These are phyloP conservation scores for Phytophthora sp. DNA, from an alignment of 352 stramenopile genomes.

Conservation along the genomic window DNA sequence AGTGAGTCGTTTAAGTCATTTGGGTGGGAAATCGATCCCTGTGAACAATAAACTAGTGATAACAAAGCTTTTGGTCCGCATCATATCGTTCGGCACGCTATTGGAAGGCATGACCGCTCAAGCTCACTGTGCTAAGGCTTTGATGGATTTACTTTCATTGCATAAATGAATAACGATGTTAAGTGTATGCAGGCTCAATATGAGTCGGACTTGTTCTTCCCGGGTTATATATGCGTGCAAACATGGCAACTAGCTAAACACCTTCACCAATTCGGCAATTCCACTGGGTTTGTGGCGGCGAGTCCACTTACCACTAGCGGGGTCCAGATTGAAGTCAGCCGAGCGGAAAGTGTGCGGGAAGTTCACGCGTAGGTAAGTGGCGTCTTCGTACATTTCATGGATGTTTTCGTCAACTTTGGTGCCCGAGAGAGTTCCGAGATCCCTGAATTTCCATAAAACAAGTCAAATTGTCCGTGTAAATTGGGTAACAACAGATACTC, in stretches of 20 bases:
- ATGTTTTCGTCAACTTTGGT: conserved; percentile 46
- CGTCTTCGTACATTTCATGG: conserved; percentile 70
- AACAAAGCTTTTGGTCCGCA: conserved; percentile 16
- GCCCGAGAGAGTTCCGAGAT: conserved; percentile 38
- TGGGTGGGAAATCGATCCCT: conserved; percentile 13
- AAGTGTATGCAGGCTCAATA: too few species aligned
- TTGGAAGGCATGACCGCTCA: conserved; percentile 1
- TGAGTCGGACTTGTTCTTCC: too few species aligned
- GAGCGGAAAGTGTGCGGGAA: conserved; percentile 69
- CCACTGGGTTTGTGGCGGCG: conserved; percentile 34
- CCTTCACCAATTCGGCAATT: conserved; percentile 26
- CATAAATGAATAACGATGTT: neutral
- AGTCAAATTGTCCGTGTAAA: conserved; percentile 1
- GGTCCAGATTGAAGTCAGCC: conserved; percentile 59
- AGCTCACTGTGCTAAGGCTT: neutral
- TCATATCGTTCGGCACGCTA: neutral
- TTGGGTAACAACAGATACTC: neutral
- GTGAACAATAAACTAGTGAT: conserved; percentile 5
- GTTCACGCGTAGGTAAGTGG: conserved; percentile 51
- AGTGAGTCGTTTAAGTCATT: conserved; percentile 38
- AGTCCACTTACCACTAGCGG: conserved; percentile 42
- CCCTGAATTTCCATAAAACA: conserved; percentile 23
- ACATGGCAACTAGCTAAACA: conserved; percentile 34
- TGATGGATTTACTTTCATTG: neutral
- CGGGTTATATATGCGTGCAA: too few species aligned